Conservation (phyloP, 371 early-diverging fungal genomes). For the Mycotypha africana region DNA sequence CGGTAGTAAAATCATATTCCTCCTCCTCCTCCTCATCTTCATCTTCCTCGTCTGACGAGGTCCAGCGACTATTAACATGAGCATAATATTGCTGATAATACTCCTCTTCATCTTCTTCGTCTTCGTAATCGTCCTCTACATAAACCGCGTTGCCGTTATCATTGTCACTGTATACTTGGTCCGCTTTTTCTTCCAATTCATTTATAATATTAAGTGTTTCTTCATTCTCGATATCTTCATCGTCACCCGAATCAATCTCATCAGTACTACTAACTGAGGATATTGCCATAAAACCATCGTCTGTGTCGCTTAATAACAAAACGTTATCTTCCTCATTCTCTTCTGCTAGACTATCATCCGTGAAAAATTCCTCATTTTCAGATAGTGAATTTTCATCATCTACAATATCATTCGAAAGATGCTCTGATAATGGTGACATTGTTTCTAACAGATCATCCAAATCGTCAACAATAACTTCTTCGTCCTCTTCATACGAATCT, state of each 20-base stretch:
- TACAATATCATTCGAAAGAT: no score
- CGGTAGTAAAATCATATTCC: conserved; percentile 17
- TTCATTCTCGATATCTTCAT: conserved; percentile 34
- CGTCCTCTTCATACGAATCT: conserved; percentile 7
- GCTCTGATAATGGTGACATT: conserved; percentile 24
- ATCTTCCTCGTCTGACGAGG: conserved; percentile 35
- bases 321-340: no score
- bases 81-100: conserved; percentile 3
- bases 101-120: conserved; percentile 25
- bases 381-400: conserved; percentile 1
- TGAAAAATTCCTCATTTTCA: conserved; percentile 14
- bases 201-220: conserved; percentile 37
- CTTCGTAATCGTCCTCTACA: conserved; percentile 39
- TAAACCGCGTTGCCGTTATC: conserved; percentile 19
- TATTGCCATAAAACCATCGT: not conserved
- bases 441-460: conserved; percentile 26
- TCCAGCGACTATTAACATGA: no score
- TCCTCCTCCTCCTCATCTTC: conserved; percentile 35
- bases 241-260: conserved; percentile 41
- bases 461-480: conserved; percentile 23
- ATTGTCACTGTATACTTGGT: conserved; percentile 15
- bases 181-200: conserved; percentile 24
- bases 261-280: conserved; percentile 17
- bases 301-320: not conserved
- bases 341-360: conserved; percentile 17